Evolutionary conservation across 768 basidiomycete species (phyloP).

Genomic region (Sporobolomyces phaffii): DNA sequence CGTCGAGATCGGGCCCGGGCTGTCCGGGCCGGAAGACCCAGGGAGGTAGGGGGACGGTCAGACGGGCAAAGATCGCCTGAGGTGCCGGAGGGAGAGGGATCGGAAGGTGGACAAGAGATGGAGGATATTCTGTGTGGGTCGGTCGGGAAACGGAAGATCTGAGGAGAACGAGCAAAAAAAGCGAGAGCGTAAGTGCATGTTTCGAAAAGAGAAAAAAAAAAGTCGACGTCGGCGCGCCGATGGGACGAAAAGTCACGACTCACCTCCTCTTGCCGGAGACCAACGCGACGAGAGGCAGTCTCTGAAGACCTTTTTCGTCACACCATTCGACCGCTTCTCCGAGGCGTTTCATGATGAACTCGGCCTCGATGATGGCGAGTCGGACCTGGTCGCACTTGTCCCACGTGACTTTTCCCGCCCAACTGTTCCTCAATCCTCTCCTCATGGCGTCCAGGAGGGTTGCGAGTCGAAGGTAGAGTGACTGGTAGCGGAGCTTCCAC

Average conservation of each 20-base stretch:
- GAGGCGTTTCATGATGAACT: slow-evolving; percentile 16
- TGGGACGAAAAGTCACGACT: neutral
- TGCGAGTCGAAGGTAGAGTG: neutral
- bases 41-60: slow-evolving; percentile 15
- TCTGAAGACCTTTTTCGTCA: neutral
- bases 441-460: neutral
- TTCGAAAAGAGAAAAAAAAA: neutral
- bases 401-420: slow-evolving; percentile 15
- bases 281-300: slow-evolving; percentile 8
- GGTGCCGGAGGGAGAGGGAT: slow-evolving; percentile 15
- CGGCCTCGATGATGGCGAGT: slow-evolving; percentile 17
- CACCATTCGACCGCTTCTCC: slow-evolving; percentile 16
- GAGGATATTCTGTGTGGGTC: slow-evolving; percentile 2
- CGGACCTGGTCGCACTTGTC: neutral
- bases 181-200: too few species aligned
- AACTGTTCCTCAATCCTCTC: neutral
- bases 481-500: slow-evolving; percentile 21
- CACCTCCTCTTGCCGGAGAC: slow-evolving; percentile 15
- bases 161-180: too few species aligned
- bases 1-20: neutral
- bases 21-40: neutral
- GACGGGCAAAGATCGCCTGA: slow-evolving; percentile 3
- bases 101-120: slow-evolving; percentile 18
- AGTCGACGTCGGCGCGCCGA: neutral
- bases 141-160: slow-evolving; percentile 6